Base-by-base conservation (phyloP, 2,329 filamentous ascomycete genomes). In the Ophiostoma himal-ulmi region DNA sequence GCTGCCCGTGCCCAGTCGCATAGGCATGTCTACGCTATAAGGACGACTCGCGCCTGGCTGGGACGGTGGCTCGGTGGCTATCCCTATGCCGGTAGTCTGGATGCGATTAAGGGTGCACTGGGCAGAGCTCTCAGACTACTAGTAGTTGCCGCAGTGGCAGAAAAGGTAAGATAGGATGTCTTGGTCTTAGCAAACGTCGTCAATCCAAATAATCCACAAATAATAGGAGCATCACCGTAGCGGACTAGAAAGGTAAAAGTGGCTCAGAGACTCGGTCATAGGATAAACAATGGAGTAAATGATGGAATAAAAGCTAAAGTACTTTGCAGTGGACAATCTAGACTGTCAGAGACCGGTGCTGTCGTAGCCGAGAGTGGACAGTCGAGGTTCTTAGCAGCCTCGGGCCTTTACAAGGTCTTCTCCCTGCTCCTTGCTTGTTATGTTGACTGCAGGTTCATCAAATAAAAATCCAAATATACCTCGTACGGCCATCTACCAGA, bases 41-140 rank as follows among this genome's bases (percentile, higher is more conserved):
- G n/a, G 22, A 54, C 48, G 20, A n/a, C 48, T 54, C n/a, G n/a
- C 52, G n/a, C 52, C 52, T 22, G 17, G n/a, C 17, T 48, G 44
- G 20, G 44, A n/a, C 14, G 17, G 17, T 48, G 44, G 44, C 44
- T 65, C 30, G 34, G 62, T 67, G 48, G 48, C 17, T 69, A 48
- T 64, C 37, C 26, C 22, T 5, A 68, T 68, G 54, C 69, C 69
- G 69, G 44, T 57, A 68, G 30, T 64, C 65, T 70, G 54, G 69
- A 70, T 65, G 65, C 69, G 69, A 70, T n/a, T 34, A 66, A 22
- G 52, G 52, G 52, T 11, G 39, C 39, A 17, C 20, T 26, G 22
- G 52, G 13, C 22, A 57, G 14, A 44, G 39, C 10, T 44, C 14
- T 5, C 39, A 26, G n/a, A 57, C 52, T 57, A 57, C 8, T 57